Conservation (phyloP, 129 eudicot species). For the Smallanthus sonchifolius region DNA sequence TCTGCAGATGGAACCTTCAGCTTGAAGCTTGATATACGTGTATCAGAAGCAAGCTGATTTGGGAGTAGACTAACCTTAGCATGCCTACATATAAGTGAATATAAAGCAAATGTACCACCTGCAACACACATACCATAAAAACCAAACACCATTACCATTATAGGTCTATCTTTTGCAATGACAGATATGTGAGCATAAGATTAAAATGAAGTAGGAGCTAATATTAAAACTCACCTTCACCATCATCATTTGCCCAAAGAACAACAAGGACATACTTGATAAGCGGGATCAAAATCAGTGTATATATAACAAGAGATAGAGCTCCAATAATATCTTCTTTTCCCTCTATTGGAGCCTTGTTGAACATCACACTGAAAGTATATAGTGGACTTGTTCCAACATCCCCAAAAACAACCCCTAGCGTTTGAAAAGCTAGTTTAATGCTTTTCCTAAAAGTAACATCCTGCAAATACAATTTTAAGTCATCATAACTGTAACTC, state of each 20-base stretch:
- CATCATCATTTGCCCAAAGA: constrained; percentile 92
- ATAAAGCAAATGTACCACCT: constrained; percentile 97
- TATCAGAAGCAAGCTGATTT: constrained; percentile 85
- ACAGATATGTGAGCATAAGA: constrained; percentile 4
- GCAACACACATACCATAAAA: constrained; percentile 23
- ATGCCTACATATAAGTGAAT: constrained; percentile 92
- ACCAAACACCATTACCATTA: neutral
- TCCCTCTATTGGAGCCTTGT: constrained; percentile 78
- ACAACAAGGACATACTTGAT: constrained; percentile 81
- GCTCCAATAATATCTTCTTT: constrained; percentile 94
- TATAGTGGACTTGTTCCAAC: constrained; percentile 93
- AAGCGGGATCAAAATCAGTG: constrained; percentile 68
- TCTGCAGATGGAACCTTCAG: constrained; percentile 91
- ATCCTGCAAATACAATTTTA: constrained; percentile 52
- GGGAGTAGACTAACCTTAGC: constrained; percentile 96
- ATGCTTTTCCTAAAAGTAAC: constrained; percentile 46
- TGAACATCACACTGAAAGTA: constrained; percentile 92
- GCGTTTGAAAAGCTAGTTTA: constrained; percentile 70
- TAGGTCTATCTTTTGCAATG: neutral
- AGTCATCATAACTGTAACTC: neutral
- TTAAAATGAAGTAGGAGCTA: neutral
- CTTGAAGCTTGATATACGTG: constrained; percentile 92
- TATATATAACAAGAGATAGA: constrained; percentile 83
- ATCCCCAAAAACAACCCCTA: constrained; percentile 98
- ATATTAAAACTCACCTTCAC: constrained; percentile 61